Percentiles rank a stretch among this genome's conserved stretches.
These are phyloP conservation scores for Macrotyloma uniflorum DNA, from an alignment of 306 rosid genomes.

Conservation along the genomic window DNA sequence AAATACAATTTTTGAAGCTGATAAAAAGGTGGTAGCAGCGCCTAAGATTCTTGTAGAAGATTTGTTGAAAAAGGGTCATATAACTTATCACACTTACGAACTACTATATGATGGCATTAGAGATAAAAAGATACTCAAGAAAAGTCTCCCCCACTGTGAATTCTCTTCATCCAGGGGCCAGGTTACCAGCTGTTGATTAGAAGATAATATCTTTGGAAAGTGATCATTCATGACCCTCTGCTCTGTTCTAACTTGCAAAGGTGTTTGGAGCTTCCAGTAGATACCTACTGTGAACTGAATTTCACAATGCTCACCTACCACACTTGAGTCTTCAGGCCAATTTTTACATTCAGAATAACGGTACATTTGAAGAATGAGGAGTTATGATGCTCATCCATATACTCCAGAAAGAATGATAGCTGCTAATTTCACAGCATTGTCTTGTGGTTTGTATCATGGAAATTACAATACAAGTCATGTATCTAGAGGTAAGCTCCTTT, in stretches of 20 bases:
- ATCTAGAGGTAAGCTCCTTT: constrained; percentile 9
- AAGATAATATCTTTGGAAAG: constrained; percentile 20
- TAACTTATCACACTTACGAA: constrained; percentile 82
- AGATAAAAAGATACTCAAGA: constrained; percentile 61
- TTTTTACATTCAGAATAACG: background rate
- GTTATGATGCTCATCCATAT: background rate
- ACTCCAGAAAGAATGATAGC: background rate
- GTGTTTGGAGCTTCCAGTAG: background rate
- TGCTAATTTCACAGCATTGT: background rate
- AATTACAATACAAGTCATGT: background rate
- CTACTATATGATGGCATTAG: constrained; percentile 82
- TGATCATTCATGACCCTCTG: constrained; percentile 26
- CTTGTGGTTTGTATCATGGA: background rate
- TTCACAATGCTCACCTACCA: background rate
- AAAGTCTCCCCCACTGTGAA: constrained; percentile 39
- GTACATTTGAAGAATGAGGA: constrained; percentile 5
- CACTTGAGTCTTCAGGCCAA: background rate
- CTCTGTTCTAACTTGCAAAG: constrained; percentile 7
- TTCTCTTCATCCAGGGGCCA: constrained; percentile 36
- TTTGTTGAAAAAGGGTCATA: constrained; percentile 76
- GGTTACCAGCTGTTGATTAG: constrained; percentile 38
- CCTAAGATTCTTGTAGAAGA: constrained; percentile 93
- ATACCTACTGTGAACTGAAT: background rate
- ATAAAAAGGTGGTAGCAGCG: constrained; percentile 80
- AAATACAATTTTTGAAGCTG: constrained; percentile 75